Percentiles rank a stretch among this genome's conserved stretches.
Conservation (phyloP, 2,329 filamentous ascomycete genomes). For the Alternaria arborescens region DNA sequence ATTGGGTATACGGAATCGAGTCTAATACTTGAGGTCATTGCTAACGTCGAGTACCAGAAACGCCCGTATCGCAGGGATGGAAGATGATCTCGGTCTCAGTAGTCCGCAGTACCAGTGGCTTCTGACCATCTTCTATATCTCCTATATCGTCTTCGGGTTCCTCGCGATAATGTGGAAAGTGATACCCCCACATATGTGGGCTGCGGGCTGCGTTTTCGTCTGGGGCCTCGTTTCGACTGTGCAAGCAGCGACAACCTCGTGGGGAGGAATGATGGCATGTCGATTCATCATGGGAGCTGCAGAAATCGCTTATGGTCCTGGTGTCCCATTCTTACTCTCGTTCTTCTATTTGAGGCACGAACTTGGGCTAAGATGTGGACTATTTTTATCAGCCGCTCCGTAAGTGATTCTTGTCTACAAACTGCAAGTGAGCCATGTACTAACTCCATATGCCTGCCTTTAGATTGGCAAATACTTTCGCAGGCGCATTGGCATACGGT, state of each 20-base stretch:
- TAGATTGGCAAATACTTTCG: constrained; percentile 77
- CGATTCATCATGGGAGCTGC: constrained; percentile 50
- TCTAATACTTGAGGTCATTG: neutral
- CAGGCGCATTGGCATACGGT: constrained; percentile 65
- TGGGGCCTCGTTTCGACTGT: constrained; percentile 48
- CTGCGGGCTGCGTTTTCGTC: constrained; percentile 44
- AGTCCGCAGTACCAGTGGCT: constrained; percentile 45
- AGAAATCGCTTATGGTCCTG: constrained; percentile 57
- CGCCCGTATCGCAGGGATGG: constrained; percentile 54
- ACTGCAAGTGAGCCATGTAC: neutral
- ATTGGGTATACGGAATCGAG: constrained; percentile 41
- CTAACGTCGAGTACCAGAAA: constrained; percentile 34
- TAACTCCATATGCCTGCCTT: neutral
- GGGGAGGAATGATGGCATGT: constrained; percentile 47
- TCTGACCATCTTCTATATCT: constrained; percentile 51
- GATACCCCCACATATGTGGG: constrained; percentile 49
- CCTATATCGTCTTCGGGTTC: constrained; percentile 50
- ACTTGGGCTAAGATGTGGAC: constrained; percentile 56
- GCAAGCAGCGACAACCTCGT: constrained; percentile 43
- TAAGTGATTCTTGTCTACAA: neutral
- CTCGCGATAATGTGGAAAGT: constrained; percentile 51
- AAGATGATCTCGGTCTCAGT: constrained; percentile 40
- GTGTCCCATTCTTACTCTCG: constrained; percentile 61
- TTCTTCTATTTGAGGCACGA: constrained; percentile 69
- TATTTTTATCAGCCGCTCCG: constrained; percentile 59